Evolutionary conservation across 1,139 yeast genomes (phyloP).

Genomic region (Hyphopichia khmerensis): DNA sequence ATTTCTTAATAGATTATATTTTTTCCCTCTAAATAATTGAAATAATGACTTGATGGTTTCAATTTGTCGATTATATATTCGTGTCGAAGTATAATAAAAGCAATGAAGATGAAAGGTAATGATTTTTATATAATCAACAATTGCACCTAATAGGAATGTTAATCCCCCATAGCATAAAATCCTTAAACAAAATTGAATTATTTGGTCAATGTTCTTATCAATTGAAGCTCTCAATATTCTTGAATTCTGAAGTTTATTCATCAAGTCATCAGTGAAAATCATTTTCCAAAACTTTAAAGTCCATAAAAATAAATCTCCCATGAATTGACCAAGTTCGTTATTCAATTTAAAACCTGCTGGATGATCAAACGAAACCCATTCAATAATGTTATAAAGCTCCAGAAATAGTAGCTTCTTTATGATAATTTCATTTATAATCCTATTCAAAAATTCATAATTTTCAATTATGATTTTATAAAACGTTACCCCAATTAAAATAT

Average conservation of each 20-base stretch:
- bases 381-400: conserved; percentile 48
- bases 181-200: conserved; percentile 12
- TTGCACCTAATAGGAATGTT: conserved; percentile 65
- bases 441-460: conserved; percentile 35
- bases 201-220: neutral
- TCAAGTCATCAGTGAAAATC: conserved; percentile 7
- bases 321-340: conserved; percentile 77
- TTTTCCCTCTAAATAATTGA: conserved; percentile 86
- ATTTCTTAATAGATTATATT: conserved; percentile 76
- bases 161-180: conserved; percentile 47
- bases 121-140: conserved; percentile 63
- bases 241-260: neutral
- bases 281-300: conserved; percentile 69
- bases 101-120: conserved; percentile 71
- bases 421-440: conserved; percentile 34
- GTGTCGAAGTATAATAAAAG: conserved; percentile 77
- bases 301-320: conserved; percentile 88
- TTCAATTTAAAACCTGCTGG: conserved; percentile 96
- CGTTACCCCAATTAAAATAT: conserved; percentile 71
- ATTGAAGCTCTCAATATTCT: neutral
- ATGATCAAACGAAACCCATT: conserved; percentile 75
- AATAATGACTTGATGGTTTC: conserved; percentile 70
- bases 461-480: conserved; percentile 51
- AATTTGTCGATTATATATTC: conserved; percentile 75
- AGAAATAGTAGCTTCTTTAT: conserved; percentile 30